Conservation (phyloP, 768 basidiomycete species). For the Leccinum barrowsii region DNA sequence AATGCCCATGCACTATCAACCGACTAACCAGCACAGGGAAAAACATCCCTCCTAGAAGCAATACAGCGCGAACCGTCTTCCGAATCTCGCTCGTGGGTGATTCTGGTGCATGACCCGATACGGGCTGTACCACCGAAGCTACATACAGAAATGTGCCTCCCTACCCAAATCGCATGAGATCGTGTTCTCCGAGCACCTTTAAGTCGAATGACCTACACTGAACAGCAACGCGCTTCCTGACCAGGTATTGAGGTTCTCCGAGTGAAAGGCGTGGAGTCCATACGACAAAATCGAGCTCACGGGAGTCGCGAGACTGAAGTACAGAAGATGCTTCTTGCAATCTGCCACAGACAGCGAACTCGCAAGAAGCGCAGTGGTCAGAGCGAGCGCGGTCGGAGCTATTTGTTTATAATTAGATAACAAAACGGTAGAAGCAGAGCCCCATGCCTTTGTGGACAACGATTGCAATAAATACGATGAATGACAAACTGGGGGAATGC, state of each 20-base stretch:
- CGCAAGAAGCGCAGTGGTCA: constrained; percentile 81
- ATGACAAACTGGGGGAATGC: constrained; percentile 51
- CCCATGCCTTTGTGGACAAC: constrained; percentile 81
- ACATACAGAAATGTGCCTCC: constrained; percentile 95
- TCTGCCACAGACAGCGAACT: constrained; percentile 63
- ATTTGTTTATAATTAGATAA: constrained; percentile 10
- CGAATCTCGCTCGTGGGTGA: constrained; percentile 39
- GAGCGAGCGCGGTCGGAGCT: constrained; percentile 91
- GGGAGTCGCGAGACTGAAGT: constrained; percentile 86
- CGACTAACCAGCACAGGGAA: constrained; percentile 60
- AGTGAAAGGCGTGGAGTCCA: constrained; percentile 49
- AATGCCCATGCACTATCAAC: constrained; percentile 61
- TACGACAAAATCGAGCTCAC: constrained; percentile 78
- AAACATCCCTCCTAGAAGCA: constrained; percentile 68
- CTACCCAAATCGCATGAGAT: constrained; percentile 35
- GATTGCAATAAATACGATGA: constrained; percentile 88
- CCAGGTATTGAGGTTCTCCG: constrained; percentile 43
- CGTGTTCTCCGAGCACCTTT: neutral
- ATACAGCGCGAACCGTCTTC: constrained; percentile 42
- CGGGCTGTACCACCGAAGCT: constrained; percentile 82
- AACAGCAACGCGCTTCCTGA: constrained; percentile 78
- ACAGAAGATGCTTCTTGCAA: constrained; percentile 69
- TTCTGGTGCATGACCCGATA: constrained; percentile 46
- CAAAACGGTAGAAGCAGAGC: neutral
- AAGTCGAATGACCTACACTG: constrained; percentile 57